A percentile compares a stretch with the other conserved stretches of the same genome.
phyloP scores from a whole-genome alignment of 2,329 filamentous ascomycete species.

The Sporothrix euskadiensis region DNA sequence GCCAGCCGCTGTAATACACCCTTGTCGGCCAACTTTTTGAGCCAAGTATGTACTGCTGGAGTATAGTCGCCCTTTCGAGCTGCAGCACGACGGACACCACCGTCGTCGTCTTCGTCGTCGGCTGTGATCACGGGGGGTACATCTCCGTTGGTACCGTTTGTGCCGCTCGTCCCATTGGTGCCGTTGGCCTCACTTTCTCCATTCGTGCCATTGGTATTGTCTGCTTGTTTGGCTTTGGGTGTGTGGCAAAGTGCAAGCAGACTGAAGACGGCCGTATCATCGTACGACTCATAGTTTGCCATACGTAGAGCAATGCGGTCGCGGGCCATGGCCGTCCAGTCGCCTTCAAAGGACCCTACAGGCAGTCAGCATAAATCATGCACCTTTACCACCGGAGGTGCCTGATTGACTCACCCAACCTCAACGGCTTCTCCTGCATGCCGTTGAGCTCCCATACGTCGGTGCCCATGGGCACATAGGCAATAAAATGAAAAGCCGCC shows the following conservation, averaged over 20 bases:
- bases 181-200: conserved; percentile 1
- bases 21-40: conserved; percentile 67
- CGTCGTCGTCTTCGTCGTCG: conserved; percentile 52
- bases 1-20: conserved; percentile 54
- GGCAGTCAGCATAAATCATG: too few relatives aligned
- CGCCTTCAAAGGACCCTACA: conserved; percentile 37
- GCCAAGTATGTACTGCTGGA: conserved; percentile 67
- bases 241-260: conserved; percentile 73
- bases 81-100: conserved; percentile 51
- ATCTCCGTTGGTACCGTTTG: neutral
- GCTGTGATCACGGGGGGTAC: conserved; percentile 34
- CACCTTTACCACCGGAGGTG: too few relatives aligned
- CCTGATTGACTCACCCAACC: conserved; percentile 51
- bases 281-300: conserved; percentile 34
- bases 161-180: neutral
- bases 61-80: conserved; percentile 67
- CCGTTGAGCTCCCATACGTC: conserved; percentile 93
- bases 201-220: neutral
- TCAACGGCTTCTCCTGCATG: conserved; percentile 72
- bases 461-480: conserved; percentile 79
- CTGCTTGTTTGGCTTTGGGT: conserved; percentile 42
- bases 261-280: conserved; percentile 46
- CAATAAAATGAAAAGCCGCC: conserved; percentile 97
- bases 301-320: conserved; percentile 69
- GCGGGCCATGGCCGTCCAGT: conserved; percentile 68